phyloP scores from a whole-genome alignment of 106 monocot genomes.

The Acorus gramineus region DNA sequence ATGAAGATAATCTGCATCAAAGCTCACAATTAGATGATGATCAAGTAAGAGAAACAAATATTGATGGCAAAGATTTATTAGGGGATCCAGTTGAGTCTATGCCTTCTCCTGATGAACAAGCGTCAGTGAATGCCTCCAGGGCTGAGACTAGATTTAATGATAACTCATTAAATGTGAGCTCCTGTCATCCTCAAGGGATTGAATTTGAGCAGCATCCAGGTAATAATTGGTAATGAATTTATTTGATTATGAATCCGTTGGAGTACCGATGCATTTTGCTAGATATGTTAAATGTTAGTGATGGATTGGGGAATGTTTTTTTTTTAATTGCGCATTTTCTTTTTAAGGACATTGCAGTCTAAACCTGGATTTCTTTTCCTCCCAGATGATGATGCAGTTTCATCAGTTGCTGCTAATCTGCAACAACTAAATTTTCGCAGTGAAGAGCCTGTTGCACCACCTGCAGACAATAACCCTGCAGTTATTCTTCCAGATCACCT shows the following conservation, averaged over 20 bases:
- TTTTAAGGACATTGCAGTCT: neutral
- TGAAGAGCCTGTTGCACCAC: constrained; percentile 23
- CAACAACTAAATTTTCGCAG: constrained; percentile 58
- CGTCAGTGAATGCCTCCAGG: constrained; percentile 22
- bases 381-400: constrained; percentile 45
- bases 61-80: constrained; percentile 12
- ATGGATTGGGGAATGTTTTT: neutral
- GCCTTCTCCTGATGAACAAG: constrained; percentile 31
- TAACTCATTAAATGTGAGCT: constrained; percentile 16
- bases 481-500: constrained; percentile 84
- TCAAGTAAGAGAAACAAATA: constrained; percentile 13
- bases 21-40: constrained; percentile 30
- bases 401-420: constrained; percentile 46
- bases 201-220: constrained; percentile 58
- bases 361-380: constrained; percentile 6
- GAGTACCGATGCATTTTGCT: too few species aligned
- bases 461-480: constrained; percentile 56
- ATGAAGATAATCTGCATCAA: constrained; percentile 23
- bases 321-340: constrained; percentile 3
- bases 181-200: constrained; percentile 40
- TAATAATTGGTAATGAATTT: constrained; percentile 13
- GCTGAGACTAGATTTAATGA: constrained; percentile 22
- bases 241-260: too few species aligned
- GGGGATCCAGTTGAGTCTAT: constrained; percentile 21
- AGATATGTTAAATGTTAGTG: too few species aligned